These are phyloP conservation scores for Coemansia pectinata DNA, from an alignment of 192 early-diverging fungal species.

Conservation along the genomic window DNA sequence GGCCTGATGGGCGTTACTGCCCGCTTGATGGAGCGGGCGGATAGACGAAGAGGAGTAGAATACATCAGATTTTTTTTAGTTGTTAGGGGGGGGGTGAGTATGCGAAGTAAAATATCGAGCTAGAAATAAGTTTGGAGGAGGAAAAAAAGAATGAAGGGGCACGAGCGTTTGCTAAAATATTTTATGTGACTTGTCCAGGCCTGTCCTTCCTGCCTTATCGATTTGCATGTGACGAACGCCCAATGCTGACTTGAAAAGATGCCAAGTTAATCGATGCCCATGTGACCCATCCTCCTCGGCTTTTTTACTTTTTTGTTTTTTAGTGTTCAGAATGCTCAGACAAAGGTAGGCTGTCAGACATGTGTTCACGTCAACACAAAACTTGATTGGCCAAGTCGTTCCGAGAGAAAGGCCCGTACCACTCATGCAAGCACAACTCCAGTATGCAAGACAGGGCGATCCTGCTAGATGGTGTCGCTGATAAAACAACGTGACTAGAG, in stretches of 20 bases:
- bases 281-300: background rate
- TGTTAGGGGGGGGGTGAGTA: background rate
- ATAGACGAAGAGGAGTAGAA: background rate
- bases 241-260: background rate
- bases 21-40: background rate
- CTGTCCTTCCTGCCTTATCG: background rate
- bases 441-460: background rate
- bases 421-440: background rate
- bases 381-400: background rate
- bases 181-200: slow-evolving; percentile 1
- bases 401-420: background rate
- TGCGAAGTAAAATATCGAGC: background rate
- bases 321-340: no score
- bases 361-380: background rate
- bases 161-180: background rate
- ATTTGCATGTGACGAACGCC: background rate
- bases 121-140: background rate
- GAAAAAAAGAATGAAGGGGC: background rate
- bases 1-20: background rate
- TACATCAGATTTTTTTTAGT: background rate
- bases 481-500: background rate
- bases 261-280: background rate
- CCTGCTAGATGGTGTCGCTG: background rate
- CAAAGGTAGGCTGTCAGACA: background rate
- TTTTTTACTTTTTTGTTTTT: background rate